Evolutionary conservation across 805 yeast genomes (phyloP).

Genomic region (Yarrowia osloensis): DNA sequence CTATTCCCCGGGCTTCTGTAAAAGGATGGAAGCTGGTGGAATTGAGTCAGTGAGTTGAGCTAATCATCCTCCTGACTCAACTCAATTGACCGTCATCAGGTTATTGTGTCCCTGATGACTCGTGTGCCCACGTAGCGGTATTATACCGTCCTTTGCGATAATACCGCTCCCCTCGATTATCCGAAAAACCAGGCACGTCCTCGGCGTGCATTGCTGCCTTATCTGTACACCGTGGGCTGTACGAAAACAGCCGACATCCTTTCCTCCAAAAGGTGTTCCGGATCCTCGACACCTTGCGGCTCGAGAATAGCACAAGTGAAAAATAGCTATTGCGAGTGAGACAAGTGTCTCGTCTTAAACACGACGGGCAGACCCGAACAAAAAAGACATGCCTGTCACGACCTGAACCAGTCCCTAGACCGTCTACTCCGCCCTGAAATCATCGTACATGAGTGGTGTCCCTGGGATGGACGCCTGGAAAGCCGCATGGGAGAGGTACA

Average conservation of each 20-base stretch:
- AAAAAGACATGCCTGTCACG: no score
- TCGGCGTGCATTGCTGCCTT: background rate
- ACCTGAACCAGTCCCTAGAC: background rate
- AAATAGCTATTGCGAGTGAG: background rate
- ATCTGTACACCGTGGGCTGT: background rate
- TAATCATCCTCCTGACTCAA: background rate
- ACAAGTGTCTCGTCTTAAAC: background rate
- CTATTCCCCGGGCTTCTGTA: background rate
- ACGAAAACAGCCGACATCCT: background rate
- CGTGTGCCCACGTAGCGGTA: no score
- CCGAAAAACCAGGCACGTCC: background rate
- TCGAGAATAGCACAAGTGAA: background rate
- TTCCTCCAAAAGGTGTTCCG: background rate
- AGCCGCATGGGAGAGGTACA: background rate
- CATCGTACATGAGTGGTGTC: conserved; percentile 5
- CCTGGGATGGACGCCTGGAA: background rate
- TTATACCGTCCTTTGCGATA: background rate
- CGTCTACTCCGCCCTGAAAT: background rate
- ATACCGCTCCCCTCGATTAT: background rate
- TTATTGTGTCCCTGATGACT: background rate
- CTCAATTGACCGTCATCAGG: background rate
- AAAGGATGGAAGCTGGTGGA: conserved; percentile 24
- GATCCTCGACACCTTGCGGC: background rate
- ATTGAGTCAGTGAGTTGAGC: background rate
- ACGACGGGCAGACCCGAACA: background rate